These are phyloP conservation scores for Rusavskia elegans DNA, from an alignment of 495 filamentous ascomycete species.

Conservation along the genomic window DNA sequence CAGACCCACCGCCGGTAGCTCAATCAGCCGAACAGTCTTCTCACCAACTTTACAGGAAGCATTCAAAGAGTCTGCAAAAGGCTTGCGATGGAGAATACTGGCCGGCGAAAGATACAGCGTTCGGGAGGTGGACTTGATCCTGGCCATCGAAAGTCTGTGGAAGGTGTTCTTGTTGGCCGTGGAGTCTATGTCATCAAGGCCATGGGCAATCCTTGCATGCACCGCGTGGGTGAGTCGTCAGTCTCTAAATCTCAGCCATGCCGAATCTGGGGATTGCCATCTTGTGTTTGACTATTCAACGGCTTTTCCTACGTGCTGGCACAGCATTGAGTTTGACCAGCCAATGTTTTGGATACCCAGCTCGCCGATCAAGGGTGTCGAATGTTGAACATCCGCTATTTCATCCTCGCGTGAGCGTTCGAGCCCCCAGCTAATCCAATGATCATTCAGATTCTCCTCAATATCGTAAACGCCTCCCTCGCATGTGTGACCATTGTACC, in stretches of 20 bases:
- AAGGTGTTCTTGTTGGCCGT: constrained; percentile 1
- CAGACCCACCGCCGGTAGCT: not conserved
- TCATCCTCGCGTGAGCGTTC: too few relatives aligned
- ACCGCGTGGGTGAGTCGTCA: not conserved
- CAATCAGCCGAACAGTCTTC: not conserved
- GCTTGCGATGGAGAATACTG: not conserved
- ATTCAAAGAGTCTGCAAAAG: constrained; percentile 10
- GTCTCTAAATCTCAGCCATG: too few relatives aligned
- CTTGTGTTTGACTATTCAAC: too few relatives aligned
- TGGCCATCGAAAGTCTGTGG: constrained; percentile 4
- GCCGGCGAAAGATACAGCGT: not conserved
- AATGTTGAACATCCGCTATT: too few relatives aligned
- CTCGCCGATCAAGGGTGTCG: too few relatives aligned
- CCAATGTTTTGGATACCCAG: too few relatives aligned
- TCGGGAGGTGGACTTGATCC: constrained; percentile 1
- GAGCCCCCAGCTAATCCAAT: not conserved
- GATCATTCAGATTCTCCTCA: not conserved
- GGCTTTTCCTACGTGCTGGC: too few relatives aligned
- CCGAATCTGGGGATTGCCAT: not conserved
- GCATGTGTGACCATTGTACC: not conserved
- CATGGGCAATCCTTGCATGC: not conserved
- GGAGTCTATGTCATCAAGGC: not conserved
- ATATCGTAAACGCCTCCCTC: not conserved
- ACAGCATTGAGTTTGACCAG: too few relatives aligned
- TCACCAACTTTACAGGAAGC: constrained; percentile 1